Conservation (phyloP, 2,329 filamentous ascomycete species). For the Phialophora expanda region DNA sequence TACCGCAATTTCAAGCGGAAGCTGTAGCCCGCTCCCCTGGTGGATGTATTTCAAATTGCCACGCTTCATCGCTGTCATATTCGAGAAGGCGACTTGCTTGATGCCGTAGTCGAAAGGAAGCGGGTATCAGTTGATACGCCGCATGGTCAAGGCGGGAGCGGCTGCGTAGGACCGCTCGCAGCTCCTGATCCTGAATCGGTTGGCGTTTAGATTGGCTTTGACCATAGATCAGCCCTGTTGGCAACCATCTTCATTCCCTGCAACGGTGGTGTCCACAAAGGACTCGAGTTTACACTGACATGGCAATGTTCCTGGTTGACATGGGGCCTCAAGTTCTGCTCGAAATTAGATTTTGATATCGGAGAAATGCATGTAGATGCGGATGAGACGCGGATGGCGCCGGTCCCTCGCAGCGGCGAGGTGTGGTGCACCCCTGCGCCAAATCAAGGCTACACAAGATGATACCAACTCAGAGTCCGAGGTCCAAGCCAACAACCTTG, state of each 20-base stretch:
- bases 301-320: background rate
- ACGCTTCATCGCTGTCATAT: slow-evolving; percentile 21
- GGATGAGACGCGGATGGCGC: slow-evolving; percentile 9
- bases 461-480: background rate
- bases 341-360: slow-evolving; percentile 15
- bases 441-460: slow-evolving; percentile 20
- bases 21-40: slow-evolving; percentile 23
- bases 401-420: slow-evolving; percentile 28
- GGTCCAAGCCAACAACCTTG: background rate
- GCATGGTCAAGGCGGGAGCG: slow-evolving; percentile 8
- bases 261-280: background rate
- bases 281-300: background rate
- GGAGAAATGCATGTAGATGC: slow-evolving; percentile 17
- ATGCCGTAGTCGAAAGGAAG: background rate
- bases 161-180: slow-evolving; percentile 9
- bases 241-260: background rate
- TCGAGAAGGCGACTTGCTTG: slow-evolving; percentile 16
- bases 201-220: background rate
- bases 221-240: background rate
- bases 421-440: background rate
- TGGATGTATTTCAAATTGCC: slow-evolving; percentile 31
- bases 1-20: slow-evolving; percentile 28
- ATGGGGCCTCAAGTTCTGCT: background rate
- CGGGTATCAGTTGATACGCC: background rate
- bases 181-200: background rate